These are phyloP conservation scores for Rugosomyces carneus DNA, from an alignment of 1,284 basidiomycete genomes.

Conservation along the genomic window DNA sequence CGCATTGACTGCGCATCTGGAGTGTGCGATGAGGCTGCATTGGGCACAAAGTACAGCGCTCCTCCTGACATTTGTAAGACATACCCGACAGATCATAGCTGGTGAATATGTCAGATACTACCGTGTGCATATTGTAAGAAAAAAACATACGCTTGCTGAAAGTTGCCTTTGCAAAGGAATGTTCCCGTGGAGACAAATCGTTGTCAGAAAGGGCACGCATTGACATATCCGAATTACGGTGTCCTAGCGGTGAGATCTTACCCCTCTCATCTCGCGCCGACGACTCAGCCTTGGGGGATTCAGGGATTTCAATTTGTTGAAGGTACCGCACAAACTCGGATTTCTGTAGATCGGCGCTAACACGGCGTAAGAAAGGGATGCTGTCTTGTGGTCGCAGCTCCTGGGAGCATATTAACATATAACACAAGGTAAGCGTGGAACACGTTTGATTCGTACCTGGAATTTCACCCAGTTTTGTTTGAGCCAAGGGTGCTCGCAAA, in stretches of 20 bases:
- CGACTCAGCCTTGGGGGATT: conserved; percentile 35
- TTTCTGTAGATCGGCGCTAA: conserved; percentile 80
- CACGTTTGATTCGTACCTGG: conserved; percentile 45
- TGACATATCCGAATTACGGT: conserved; percentile 36
- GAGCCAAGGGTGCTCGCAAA: conserved; percentile 91
- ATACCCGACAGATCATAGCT: conserved; percentile 89
- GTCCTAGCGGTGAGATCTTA: conserved; percentile 26
- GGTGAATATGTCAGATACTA: conserved; percentile 15
- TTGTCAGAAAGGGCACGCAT: conserved; percentile 35
- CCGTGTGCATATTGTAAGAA: conserved; percentile 16
- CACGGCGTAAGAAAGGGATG: conserved; percentile 87
- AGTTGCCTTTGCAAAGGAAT: conserved; percentile 86
- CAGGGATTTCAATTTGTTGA: conserved; percentile 46
- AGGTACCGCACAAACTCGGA: conserved; percentile 56
- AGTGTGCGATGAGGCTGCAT: conserved; percentile 86
- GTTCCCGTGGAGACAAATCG: conserved; percentile 59
- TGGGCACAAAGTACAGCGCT: conserved; percentile 83
- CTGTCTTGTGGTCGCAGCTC: conserved; percentile 86
- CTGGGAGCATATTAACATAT: conserved; percentile 29
- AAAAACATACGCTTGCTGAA: conserved; percentile 79
- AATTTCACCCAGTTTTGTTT: conserved; percentile 71
- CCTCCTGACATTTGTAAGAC: conserved; percentile 76
- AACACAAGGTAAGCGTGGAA: conserved; percentile 4
- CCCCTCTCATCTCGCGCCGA: conserved; percentile 24
- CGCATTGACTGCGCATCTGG: conserved; percentile 70